These are phyloP conservation scores for Exophiala aquamarina DNA, from an alignment of 2,329 filamentous ascomycete genomes.

Conservation along the genomic window DNA sequence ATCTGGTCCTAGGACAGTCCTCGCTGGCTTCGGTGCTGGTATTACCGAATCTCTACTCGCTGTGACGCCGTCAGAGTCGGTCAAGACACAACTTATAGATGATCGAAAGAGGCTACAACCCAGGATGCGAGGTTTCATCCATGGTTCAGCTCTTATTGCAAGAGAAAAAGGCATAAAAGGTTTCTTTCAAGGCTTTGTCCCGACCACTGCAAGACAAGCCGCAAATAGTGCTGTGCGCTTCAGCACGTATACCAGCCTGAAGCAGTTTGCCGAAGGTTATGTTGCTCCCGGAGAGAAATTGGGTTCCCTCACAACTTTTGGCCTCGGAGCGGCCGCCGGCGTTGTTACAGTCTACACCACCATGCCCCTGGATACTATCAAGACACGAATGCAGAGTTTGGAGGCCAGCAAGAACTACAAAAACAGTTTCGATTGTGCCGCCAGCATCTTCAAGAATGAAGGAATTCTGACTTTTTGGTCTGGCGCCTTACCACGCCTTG, in stretches of 20 bases:
- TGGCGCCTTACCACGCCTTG: slow-evolving; percentile 82
- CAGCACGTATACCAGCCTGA: slow-evolving; percentile 83
- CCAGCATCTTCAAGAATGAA: slow-evolving; percentile 82
- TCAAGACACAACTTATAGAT: slow-evolving; percentile 98
- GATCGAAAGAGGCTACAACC: slow-evolving; percentile 85
- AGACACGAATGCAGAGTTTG: slow-evolving; percentile 97
- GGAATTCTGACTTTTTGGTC: slow-evolving; percentile 91
- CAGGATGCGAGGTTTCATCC: slow-evolving; percentile 85
- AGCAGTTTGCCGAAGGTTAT: slow-evolving; percentile 88
- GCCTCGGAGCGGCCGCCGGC: slow-evolving; percentile 83
- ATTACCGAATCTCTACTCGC: slow-evolving; percentile 91
- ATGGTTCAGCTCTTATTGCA: slow-evolving; percentile 83
- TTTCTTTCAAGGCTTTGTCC: slow-evolving; percentile 96
- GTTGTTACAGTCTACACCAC: slow-evolving; percentile 77
- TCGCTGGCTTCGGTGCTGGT: slow-evolving; percentile 91
- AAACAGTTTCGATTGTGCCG: slow-evolving; percentile 82
- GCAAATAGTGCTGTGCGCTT: slow-evolving; percentile 93
- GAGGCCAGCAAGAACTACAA: slow-evolving; percentile 79
- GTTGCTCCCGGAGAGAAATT: slow-evolving; percentile 94
- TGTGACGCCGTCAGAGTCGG: slow-evolving; percentile 95
- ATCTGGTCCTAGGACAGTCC: slow-evolving; percentile 83
- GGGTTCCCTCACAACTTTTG: slow-evolving; percentile 82
- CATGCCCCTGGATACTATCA: slow-evolving; percentile 84
- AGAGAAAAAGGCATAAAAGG: slow-evolving; percentile 84
- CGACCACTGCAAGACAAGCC: slow-evolving; percentile 89